Conservation (phyloP, 2,329 filamentous ascomycete genomes). For the Endothia cerciana region DNA sequence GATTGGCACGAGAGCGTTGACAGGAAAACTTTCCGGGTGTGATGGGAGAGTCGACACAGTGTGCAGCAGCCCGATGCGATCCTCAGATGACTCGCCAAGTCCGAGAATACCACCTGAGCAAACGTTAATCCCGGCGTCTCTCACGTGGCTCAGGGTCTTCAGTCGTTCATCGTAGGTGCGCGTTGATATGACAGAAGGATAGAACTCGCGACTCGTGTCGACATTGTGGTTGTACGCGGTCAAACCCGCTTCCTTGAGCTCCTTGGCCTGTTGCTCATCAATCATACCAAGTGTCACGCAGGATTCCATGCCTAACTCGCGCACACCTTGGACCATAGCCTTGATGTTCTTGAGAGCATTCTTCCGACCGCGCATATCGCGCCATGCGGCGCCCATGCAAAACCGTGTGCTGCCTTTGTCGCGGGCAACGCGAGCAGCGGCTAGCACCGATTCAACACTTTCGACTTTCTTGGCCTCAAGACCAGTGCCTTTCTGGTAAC, state of each 20-base stretch:
- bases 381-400: conserved; percentile 94
- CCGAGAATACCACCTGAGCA: conserved; percentile 90
- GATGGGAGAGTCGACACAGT: conserved; percentile 79
- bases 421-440: conserved; percentile 75
- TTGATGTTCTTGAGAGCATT: conserved; percentile 82
- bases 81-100: conserved; percentile 75
- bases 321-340: conserved; percentile 81
- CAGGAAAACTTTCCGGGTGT: conserved; percentile 89
- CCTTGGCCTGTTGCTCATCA: conserved; percentile 75
- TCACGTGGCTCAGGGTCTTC: conserved; percentile 76
- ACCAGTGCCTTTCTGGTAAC: conserved; percentile 77
- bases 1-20: conserved; percentile 89
- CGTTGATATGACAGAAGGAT: conserved; percentile 84
- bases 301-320: conserved; percentile 82
- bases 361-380: conserved; percentile 91
- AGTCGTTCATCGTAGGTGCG: conserved; percentile 86
- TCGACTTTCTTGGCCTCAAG: conserved; percentile 80
- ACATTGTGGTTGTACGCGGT: conserved; percentile 96
- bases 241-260: conserved; percentile 81
- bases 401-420: conserved; percentile 87
- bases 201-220: conserved; percentile 87
- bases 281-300: conserved; percentile 97
- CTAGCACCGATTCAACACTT: conserved; percentile 78
- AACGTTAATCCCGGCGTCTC: conserved; percentile 85
- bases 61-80: conserved; percentile 82